Evolutionary conservation across 1,284 basidiomycete genomes (phyloP).

Genomic region (Macrocybe sp.): DNA sequence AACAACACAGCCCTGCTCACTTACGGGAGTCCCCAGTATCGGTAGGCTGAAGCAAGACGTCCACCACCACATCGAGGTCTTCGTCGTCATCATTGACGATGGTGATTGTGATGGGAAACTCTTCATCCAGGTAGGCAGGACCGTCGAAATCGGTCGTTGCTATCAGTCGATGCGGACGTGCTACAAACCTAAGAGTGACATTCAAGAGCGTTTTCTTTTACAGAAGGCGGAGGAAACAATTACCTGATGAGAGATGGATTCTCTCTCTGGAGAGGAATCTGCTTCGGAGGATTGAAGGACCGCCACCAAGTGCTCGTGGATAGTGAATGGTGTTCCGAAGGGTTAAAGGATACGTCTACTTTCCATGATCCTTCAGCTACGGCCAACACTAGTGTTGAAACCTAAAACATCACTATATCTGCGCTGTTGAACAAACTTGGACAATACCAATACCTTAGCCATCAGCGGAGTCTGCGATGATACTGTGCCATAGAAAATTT

Average conservation of each 20-base stretch:
- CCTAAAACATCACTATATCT: constrained; percentile 26
- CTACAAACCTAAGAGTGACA: constrained; percentile 46
- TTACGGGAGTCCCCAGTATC: constrained; percentile 71
- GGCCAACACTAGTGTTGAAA: constrained; percentile 45
- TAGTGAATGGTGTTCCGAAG: constrained; percentile 27
- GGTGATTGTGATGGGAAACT: constrained; percentile 63
- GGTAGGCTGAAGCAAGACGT: constrained; percentile 74
- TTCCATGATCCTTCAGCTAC: constrained; percentile 58
- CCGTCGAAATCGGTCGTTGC: constrained; percentile 52
- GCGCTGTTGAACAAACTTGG: neutral
- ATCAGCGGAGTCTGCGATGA: constrained; percentile 40
- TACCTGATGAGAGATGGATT: constrained; percentile 48
- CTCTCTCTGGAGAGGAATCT: constrained; percentile 45
- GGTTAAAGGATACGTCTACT: constrained; percentile 53
- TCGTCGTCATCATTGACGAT: constrained; percentile 67
- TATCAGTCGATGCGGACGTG: constrained; percentile 43
- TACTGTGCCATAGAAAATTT: constrained; percentile 56
- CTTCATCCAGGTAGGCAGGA: constrained; percentile 76
- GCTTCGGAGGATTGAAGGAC: constrained; percentile 55
- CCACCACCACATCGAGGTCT: constrained; percentile 61
- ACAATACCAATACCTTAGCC: constrained; percentile 39
- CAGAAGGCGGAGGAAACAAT: constrained; percentile 12
- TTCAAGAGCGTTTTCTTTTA: constrained; percentile 28
- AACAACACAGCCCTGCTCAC: constrained; percentile 16
- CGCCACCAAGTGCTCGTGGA: constrained; percentile 26